phyloP scores from a whole-genome alignment of 495 filamentous ascomycete species.

The Evernia prunastri region DNA sequence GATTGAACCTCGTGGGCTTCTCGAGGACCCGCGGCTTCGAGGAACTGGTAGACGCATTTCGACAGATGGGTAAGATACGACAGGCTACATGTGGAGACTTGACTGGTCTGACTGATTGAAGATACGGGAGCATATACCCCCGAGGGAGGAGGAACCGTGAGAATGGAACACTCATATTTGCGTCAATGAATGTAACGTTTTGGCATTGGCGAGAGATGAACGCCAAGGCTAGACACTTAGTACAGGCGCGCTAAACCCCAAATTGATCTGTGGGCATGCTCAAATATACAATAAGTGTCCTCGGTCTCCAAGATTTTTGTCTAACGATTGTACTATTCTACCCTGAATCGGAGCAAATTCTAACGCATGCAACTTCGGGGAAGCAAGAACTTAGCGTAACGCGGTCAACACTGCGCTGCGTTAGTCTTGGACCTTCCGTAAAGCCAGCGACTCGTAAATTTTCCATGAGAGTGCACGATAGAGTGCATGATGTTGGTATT shows the following conservation, averaged over 20 bases:
- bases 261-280: too few species aligned
- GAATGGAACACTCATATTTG: slow-evolving; percentile 2
- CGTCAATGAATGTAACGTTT: neutral
- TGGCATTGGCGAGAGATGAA: neutral
- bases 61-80: neutral
- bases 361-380: too few species aligned
- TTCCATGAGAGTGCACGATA: neutral
- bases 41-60: slow-evolving; percentile 20
- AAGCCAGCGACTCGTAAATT: neutral
- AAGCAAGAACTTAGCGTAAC: neutral
- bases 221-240: neutral
- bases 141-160: slow-evolving; percentile 14
- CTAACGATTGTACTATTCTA: too few species aligned
- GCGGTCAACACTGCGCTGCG: neutral
- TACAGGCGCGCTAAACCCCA: neutral
- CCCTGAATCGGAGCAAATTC: too few species aligned
- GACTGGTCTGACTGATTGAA: neutral
- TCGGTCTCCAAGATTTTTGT: too few species aligned
- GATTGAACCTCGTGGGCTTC: slow-evolving; percentile 76
- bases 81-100: neutral
- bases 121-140: neutral
- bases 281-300: too few species aligned
- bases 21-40: slow-evolving; percentile 57
- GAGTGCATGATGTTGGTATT: neutral
- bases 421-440: neutral